Conservation (phyloP, 2,329 filamentous ascomycete species). For the Hymenoscyphus fructigenus region DNA sequence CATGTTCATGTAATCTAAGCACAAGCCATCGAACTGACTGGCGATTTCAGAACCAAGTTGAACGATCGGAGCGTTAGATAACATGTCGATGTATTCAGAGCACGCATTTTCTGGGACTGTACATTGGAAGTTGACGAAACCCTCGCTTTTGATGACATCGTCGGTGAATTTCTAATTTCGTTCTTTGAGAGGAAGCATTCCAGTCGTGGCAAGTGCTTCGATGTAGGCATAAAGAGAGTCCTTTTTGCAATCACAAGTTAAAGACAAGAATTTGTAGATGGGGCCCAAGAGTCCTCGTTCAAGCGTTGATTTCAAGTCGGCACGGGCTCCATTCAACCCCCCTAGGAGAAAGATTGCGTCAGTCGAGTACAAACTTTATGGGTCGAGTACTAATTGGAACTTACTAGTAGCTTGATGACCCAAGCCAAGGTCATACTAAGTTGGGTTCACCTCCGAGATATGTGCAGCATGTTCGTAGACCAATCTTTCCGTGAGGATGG, state of each 20-base stretch:
- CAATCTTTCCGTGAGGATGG: background rate
- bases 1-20: background rate
- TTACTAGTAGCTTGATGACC: background rate
- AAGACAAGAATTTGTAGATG: too few relatives aligned
- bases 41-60: background rate
- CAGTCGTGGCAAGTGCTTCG: constrained; percentile 13
- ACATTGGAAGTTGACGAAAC: background rate
- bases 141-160: background rate
- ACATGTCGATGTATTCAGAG: background rate
- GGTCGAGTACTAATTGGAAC: background rate
- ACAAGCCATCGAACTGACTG: background rate
- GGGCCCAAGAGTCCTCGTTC: too few relatives aligned
- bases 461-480: background rate
- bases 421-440: background rate
- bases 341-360: background rate
- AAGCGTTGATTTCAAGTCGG: background rate
- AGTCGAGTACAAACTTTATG: background rate
- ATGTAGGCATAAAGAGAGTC: constrained; percentile 15
- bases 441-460: background rate
- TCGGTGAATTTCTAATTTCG: background rate
- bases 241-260: background rate
- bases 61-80: background rate
- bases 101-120: background rate
- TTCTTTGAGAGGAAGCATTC: background rate
- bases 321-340: background rate